phyloP scores from a whole-genome alignment of 106 monocot species.

The Apostasia shenzhenica region DNA sequence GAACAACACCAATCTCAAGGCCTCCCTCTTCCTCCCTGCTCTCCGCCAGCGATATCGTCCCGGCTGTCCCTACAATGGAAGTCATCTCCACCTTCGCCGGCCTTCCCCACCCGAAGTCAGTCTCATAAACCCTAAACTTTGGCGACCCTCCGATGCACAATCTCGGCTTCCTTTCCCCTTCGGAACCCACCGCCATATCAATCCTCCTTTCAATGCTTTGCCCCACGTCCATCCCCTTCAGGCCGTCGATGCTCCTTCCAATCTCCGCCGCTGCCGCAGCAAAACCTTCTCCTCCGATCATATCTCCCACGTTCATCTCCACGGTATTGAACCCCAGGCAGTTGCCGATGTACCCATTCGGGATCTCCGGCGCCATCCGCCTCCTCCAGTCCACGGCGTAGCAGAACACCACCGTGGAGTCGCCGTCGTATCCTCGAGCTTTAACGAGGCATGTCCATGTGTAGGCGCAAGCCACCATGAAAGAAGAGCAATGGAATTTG shows the following conservation, averaged over 20 bases:
- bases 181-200: not conserved
- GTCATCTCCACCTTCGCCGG: constrained; percentile 12
- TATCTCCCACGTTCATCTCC: not conserved
- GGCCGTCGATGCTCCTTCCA: not conserved
- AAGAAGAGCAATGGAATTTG: constrained; percentile 17
- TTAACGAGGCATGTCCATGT: constrained; percentile 10
- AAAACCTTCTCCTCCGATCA: not conserved
- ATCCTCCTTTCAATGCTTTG: not conserved
- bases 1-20: constrained; percentile 9
- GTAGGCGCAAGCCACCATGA: constrained; percentile 16
- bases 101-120: constrained; percentile 20
- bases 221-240: not conserved
- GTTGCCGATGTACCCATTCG: constrained; percentile 30
- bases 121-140: constrained; percentile 19
- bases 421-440: not conserved
- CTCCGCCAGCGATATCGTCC: constrained; percentile 6
- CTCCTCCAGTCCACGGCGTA: constrained; percentile 13
- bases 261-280: constrained; percentile 2
- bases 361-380: constrained; percentile 21
- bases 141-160: constrained; percentile 2
- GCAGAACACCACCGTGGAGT: not conserved
- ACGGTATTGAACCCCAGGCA: constrained; percentile 11
- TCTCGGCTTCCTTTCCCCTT: not conserved
- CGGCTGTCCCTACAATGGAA: constrained; percentile 11
- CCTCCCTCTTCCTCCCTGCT: constrained; percentile 10